Percentiles rank a stretch among this genome's conserved stretches.
Evolutionary conservation across 2,329 filamentous ascomycete species (phyloP).

Genomic region (Hypoxylon sp.): DNA sequence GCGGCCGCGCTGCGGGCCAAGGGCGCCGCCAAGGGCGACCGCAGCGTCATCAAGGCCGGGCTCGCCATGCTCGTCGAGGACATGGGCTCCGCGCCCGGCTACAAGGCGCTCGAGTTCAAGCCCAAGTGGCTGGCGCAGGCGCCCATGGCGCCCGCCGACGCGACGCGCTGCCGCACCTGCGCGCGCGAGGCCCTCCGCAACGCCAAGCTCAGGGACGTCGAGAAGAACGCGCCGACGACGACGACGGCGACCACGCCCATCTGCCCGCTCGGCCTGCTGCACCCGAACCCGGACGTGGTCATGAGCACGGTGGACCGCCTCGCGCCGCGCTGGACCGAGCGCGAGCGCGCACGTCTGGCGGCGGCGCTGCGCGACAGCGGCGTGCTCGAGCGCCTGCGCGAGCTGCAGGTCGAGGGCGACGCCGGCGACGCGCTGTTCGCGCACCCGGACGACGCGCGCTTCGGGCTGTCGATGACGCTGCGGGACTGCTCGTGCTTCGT

Average conservation of each 20-base stretch:
- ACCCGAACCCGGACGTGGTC: constrained; percentile 55
- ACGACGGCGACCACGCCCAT: constrained; percentile 54
- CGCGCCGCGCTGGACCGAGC: constrained; percentile 44
- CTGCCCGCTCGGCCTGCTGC: constrained; percentile 72
- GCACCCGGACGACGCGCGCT: constrained; percentile 52
- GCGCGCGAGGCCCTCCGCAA: constrained; percentile 61
- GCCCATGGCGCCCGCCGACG: constrained; percentile 69
- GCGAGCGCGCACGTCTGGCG: constrained; percentile 46
- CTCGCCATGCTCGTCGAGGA: constrained; percentile 77
- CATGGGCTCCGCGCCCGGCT: constrained; percentile 62
- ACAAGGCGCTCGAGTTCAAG: constrained; percentile 74
- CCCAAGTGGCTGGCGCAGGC: constrained; percentile 86
- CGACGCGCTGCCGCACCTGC: constrained; percentile 77
- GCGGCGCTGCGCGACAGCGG: constrained; percentile 50
- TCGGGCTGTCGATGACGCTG: constrained; percentile 79
- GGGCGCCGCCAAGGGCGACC: constrained; percentile 56
- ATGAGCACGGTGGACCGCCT: constrained; percentile 54
- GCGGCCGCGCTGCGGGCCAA: constrained; percentile 62
- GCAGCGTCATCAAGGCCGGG: constrained; percentile 62
- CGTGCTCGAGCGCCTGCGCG: constrained; percentile 49
- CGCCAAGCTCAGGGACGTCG: constrained; percentile 55
- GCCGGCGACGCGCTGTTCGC: constrained; percentile 53
- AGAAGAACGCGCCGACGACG: no score
- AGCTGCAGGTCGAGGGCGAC: constrained; percentile 52
- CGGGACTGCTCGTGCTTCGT: constrained; percentile 81